These are phyloP conservation scores for Aspergillus felis DNA, from an alignment of 2,329 filamentous ascomycete genomes.

Conservation along the genomic window DNA sequence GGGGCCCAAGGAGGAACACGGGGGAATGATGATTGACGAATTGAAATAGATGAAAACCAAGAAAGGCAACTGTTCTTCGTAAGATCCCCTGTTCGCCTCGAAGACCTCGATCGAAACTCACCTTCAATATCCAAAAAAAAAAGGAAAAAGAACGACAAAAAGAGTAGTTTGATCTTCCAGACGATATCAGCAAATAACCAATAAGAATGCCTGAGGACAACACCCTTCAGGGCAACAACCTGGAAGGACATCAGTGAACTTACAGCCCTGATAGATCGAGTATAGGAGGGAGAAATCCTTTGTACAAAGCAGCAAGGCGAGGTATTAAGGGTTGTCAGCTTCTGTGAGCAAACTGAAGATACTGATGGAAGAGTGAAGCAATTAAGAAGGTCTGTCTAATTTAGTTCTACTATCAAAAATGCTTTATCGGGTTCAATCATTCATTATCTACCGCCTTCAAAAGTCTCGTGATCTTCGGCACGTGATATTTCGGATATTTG, in stretches of 20 bases:
- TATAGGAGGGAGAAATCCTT: background rate
- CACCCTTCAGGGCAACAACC: background rate
- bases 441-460: background rate
- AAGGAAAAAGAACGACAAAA: background rate
- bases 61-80: background rate
- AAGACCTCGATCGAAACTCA: background rate
- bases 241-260: background rate
- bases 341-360: background rate
- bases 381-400: background rate
- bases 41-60: background rate
- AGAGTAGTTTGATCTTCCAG: background rate
- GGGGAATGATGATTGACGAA: background rate
- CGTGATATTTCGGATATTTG: background rate
- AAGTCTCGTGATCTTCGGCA: background rate
- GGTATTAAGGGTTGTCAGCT: background rate
- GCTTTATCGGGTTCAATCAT: background rate
- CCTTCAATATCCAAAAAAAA: background rate
- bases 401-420: background rate
- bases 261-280: background rate
- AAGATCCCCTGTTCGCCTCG: background rate
- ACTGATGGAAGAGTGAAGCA: background rate
- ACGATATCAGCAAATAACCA: background rate
- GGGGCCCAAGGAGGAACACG: background rate
- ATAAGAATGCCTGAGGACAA: background rate
- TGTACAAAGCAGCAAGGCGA: background rate